phyloP scores from a whole-genome alignment of 352 stramenopile genomes.

The Phytophthora vignae region DNA sequence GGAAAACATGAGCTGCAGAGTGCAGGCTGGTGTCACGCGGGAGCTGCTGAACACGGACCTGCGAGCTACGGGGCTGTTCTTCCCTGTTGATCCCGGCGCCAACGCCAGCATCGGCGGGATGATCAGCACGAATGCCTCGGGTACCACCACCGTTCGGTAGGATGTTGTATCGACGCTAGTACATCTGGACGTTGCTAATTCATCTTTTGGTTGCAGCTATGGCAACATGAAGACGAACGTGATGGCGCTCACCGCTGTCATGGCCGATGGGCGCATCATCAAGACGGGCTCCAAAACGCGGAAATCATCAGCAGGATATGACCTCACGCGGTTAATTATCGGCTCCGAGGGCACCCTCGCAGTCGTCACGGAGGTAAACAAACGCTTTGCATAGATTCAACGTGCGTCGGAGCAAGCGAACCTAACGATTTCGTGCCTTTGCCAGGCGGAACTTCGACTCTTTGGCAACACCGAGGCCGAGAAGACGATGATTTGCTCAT shows the following conservation, averaged over 20 bases:
- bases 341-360: slow-evolving; percentile 95
- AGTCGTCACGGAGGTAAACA: slow-evolving; percentile 92
- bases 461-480: slow-evolving; percentile 91
- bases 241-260: slow-evolving; percentile 92
- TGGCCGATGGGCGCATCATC: slow-evolving; percentile 88
- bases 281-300: slow-evolving; percentile 91
- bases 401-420: not conserved
- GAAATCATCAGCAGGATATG: slow-evolving; percentile 97
- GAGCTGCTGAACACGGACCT: slow-evolving; percentile 92
- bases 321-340: slow-evolving; percentile 95
- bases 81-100: slow-evolving; percentile 96
- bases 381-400: not conserved
- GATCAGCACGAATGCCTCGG: slow-evolving; percentile 88
- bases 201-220: slow-evolving; percentile 56
- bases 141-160: slow-evolving; percentile 72
- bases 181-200: not conserved
- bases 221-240: slow-evolving; percentile 98
- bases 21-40: slow-evolving; percentile 94
- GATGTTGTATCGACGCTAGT: not conserved
- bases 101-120: slow-evolving; percentile 97
- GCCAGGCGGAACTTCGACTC: slow-evolving; percentile 89
- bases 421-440: slow-evolving; percentile 2
- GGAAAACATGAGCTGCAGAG: slow-evolving; percentile 83
- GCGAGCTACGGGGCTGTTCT: slow-evolving; percentile 90
- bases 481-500: slow-evolving; percentile 93